A percentile compares a stretch with the other conserved stretches of the same genome.
Evolutionary conservation across 768 basidiomycete species (phyloP).

Genomic region (Clitopilus passeckerianus): DNA sequence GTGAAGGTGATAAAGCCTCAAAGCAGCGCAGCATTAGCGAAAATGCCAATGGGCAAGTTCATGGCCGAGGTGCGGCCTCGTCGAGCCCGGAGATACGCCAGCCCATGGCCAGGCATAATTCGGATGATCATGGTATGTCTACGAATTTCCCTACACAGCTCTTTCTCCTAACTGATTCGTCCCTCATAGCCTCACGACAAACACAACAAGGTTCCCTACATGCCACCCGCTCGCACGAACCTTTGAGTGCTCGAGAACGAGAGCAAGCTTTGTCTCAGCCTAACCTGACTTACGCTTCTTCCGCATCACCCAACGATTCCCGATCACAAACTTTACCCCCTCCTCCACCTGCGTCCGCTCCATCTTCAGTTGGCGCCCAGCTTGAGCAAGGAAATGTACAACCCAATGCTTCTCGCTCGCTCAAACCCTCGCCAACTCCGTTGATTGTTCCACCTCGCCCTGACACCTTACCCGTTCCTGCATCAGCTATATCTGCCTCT

Average conservation of each 20-base stretch:
- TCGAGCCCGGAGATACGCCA: slow-evolving; percentile 9
- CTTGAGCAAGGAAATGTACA: slow-evolving; percentile 3
- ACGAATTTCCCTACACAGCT: slow-evolving; percentile 1
- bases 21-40: slow-evolving; percentile 26
- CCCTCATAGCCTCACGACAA: slow-evolving; percentile 20
- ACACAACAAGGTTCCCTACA: slow-evolving; percentile 25
- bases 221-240: slow-evolving; percentile 36
- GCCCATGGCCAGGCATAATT: slow-evolving; percentile 24
- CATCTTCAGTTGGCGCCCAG: slow-evolving; percentile 5
- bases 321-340: slow-evolving; percentile 13
- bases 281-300: slow-evolving; percentile 11
- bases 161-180: slow-evolving; percentile 6
- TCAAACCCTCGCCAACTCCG: slow-evolving; percentile 31
- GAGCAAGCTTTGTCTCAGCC: slow-evolving; percentile 17
- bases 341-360: slow-evolving; percentile 18
- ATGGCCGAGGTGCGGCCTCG: background rate
- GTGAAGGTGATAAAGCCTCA: slow-evolving; percentile 12
- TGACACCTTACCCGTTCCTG: slow-evolving; percentile 26
- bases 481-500: slow-evolving; percentile 23
- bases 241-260: slow-evolving; percentile 21
- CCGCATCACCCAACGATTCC: slow-evolving; percentile 9
- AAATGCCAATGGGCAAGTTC: slow-evolving; percentile 12
- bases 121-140: slow-evolving; percentile 34
- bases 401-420: slow-evolving; percentile 17
- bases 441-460: slow-evolving; percentile 33